phyloP scores from a whole-genome alignment of 2,329 filamentous ascomycete genomes.

The Podosphaera xanthii region DNA sequence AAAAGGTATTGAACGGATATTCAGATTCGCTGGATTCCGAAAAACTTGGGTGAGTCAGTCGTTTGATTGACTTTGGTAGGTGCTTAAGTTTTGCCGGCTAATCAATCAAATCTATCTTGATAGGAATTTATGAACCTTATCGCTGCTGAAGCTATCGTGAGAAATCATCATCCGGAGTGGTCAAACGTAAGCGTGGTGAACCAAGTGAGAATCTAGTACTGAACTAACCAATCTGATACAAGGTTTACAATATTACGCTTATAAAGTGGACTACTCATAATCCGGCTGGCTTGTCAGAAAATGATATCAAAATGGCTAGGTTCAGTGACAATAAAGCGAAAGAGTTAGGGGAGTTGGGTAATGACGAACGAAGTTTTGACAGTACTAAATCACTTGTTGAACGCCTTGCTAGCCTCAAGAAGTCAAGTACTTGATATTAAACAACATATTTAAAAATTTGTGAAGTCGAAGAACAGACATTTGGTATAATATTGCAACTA shows the following conservation, averaged over 20 bases:
- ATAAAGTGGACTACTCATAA: conserved; percentile 54
- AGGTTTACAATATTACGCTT: conserved; percentile 48
- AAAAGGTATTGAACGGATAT: conserved; percentile 32
- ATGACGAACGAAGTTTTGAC: not conserved
- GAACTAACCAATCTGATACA: not conserved
- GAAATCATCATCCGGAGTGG: conserved; percentile 57
- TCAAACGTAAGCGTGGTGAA: conserved; percentile 32
- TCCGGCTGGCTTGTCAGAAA: conserved; percentile 38
- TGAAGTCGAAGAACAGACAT: too few species aligned
- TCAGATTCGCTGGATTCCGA: conserved; percentile 41
- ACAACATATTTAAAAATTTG: not conserved
- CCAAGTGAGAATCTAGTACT: too few species aligned
- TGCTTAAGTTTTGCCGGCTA: not conserved
- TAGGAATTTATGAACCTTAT: conserved; percentile 57
- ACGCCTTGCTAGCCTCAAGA: not conserved
- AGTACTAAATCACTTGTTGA: not conserved
- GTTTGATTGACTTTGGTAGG: not conserved
- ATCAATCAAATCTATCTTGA: not conserved
- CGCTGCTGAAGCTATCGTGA: conserved; percentile 40
- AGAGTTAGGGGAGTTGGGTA: conserved; percentile 28
- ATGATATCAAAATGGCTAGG: conserved; percentile 37
- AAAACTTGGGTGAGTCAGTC: conserved; percentile 35
- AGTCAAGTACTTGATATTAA: not conserved
- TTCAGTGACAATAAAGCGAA: conserved; percentile 36
- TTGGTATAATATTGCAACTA: too few species aligned